phyloP scores from a whole-genome alignment of 176 grass and related monocot species.

The Neostapfia colusana region DNA sequence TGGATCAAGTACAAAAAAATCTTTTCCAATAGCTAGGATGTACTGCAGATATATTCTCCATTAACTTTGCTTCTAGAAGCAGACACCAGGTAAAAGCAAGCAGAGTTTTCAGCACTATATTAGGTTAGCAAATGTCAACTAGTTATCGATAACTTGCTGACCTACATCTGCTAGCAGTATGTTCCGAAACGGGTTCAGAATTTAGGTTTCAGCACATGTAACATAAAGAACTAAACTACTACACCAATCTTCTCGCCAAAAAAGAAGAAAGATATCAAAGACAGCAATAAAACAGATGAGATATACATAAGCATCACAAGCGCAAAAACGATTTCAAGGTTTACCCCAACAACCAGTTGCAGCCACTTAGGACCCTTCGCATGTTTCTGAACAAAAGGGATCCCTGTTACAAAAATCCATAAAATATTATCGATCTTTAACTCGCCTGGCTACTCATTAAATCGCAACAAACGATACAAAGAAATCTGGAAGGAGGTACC shows the following conservation, averaged over 20 bases:
- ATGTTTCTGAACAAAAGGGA: constrained; percentile 90
- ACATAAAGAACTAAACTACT: background rate
- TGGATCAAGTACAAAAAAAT: background rate
- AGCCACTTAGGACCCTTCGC: constrained; percentile 86
- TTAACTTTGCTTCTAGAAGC: constrained; percentile 1
- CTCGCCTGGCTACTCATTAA: background rate
- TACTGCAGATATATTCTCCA: background rate
- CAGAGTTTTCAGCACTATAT: background rate
- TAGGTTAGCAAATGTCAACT: background rate
- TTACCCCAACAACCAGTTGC: constrained; percentile 79
- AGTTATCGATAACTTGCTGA: background rate
- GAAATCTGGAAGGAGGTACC: constrained; percentile 34
- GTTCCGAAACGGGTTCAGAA: background rate
- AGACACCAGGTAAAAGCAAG: background rate
- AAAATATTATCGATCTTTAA: constrained; percentile 3
- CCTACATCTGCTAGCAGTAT: background rate
- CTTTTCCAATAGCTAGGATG: background rate
- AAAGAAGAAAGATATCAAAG: background rate
- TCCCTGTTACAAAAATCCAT: constrained; percentile 51
- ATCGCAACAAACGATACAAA: background rate
- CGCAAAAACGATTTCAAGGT: background rate
- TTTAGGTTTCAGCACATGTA: background rate
- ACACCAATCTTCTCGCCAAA: constrained; percentile 4
- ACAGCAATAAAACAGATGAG: background rate
- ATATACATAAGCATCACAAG: background rate